Conservation (phyloP, 106 monocot genomes). For the Platanthera guangdongensis region DNA sequence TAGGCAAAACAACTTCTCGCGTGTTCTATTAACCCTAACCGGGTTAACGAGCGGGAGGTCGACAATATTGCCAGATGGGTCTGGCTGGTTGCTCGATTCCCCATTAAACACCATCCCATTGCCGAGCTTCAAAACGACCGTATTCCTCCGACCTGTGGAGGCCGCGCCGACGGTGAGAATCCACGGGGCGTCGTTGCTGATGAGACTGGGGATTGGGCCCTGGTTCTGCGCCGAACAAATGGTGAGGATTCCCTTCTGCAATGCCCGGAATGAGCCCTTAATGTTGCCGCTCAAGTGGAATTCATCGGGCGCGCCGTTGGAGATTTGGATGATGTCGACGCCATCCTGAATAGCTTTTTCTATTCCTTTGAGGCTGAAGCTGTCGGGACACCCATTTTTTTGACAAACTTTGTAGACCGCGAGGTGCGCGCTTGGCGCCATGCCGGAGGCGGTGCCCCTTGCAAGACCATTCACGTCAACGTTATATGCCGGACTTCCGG, state of each 20-base stretch:
- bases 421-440: conserved; percentile 20
- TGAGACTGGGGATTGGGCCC: not conserved
- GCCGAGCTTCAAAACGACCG: conserved; percentile 7
- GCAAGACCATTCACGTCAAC: conserved; percentile 25
- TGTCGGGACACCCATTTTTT: not conserved
- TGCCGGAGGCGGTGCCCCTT: conserved; percentile 24
- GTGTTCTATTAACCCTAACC: not conserved
- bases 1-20: not conserved
- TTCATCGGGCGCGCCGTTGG: not conserved
- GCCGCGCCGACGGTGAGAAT: conserved; percentile 17
- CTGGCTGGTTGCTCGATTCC: conserved; percentile 8
- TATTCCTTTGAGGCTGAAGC: conserved; percentile 11
- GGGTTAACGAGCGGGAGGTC: conserved; percentile 8
- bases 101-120: conserved; percentile 13
- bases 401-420: conserved; percentile 18
- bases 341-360: conserved; percentile 26
- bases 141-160: not conserved
- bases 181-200: conserved; percentile 22
- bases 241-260: not conserved
- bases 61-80: not conserved
- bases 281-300: not conserved
- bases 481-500: conserved; percentile 13
- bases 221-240: not conserved
- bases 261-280: conserved; percentile 7
- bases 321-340: conserved; percentile 22